Evolutionary conservation across 257 asterid species (phyloP).

Genomic region (Solanum megistacrolobum): DNA sequence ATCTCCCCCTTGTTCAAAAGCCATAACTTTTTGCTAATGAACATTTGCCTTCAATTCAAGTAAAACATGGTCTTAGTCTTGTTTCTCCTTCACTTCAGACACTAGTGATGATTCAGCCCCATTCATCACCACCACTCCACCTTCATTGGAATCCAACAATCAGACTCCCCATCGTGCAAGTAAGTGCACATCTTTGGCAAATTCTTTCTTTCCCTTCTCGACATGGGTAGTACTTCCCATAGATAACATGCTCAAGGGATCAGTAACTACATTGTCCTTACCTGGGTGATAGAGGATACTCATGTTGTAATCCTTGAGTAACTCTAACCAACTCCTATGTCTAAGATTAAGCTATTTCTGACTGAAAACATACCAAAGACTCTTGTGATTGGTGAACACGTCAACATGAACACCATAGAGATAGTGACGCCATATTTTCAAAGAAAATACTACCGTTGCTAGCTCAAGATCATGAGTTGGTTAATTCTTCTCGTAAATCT

Average conservation of each 20-base stretch:
- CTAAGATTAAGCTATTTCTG: background rate
- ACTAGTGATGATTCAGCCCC: background rate
- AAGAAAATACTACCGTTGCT: background rate
- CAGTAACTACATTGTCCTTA: background rate
- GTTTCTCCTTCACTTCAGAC: background rate
- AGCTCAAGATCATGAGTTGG: background rate
- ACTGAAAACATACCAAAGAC: too few species aligned
- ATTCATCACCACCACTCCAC: background rate
- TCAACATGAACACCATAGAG: background rate
- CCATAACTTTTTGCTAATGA: background rate
- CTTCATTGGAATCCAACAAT: background rate
- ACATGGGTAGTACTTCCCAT: background rate
- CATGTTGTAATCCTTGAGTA: background rate
- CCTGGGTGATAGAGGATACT: background rate
- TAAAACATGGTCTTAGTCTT: too few species aligned
- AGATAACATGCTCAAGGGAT: background rate
- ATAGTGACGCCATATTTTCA: background rate
- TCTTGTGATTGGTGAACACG: background rate
- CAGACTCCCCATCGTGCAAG: background rate
- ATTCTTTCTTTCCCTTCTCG: background rate
- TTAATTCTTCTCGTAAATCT: background rate
- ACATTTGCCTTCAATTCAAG: background rate
- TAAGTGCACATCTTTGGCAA: background rate
- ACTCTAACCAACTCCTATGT: background rate
- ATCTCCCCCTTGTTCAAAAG: background rate